Evolutionary conservation across 345 rosid genomes (phyloP).

Genomic region (Durio zibethinus): DNA sequence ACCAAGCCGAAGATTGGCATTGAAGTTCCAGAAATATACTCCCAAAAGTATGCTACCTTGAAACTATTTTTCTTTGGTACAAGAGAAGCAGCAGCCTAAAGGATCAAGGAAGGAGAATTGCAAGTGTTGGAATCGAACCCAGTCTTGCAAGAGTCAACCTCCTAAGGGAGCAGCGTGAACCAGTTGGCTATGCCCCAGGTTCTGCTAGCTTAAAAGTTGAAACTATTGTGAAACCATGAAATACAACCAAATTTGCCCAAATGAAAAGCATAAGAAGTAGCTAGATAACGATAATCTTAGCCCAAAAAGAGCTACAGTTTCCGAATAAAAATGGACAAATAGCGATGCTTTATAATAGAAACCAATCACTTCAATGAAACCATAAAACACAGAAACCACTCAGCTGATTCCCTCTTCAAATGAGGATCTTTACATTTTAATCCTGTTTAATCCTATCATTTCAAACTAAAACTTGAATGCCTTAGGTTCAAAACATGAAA

Average conservation of each 20-base stretch:
- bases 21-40: not conserved
- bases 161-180: no score
- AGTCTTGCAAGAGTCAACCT: no score
- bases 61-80: no score
- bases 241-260: not conserved
- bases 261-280: constrained; percentile 2
- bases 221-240: not conserved
- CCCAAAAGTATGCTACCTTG: not conserved
- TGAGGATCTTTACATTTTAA: not conserved
- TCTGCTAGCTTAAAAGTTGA: no score
- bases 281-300: not conserved
- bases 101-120: no score
- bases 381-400: not conserved
- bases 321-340: not conserved
- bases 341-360: not conserved
- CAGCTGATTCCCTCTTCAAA: not conserved
- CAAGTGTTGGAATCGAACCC: no score
- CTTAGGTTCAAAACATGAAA: not conserved
- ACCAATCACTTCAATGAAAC: not conserved
- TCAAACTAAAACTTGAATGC: not conserved
- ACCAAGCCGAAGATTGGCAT: not conserved
- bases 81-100: no score
- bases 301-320: not conserved
- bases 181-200: no score
- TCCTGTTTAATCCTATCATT: not conserved